Conservation (phyloP, 2,329 filamentous ascomycete genomes). For the Curvularia eragrostidis region DNA sequence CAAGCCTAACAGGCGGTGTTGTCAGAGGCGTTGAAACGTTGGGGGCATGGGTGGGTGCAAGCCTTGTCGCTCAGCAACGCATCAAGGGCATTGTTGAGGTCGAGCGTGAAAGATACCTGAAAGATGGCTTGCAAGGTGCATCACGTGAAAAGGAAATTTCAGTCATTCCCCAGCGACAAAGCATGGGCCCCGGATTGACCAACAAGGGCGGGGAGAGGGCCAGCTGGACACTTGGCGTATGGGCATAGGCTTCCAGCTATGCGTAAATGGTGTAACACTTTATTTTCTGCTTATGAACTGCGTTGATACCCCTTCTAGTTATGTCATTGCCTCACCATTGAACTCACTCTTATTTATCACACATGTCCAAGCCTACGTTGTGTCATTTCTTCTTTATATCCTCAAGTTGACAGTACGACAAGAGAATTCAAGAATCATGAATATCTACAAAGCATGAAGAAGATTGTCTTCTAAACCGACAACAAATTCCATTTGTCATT, state of each 20-base stretch:
- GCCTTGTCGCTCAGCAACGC: constrained; percentile 71
- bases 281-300: neutral
- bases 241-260: constrained; percentile 36
- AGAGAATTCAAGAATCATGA: neutral
- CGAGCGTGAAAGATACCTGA: constrained; percentile 74
- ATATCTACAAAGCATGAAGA: neutral
- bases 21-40: constrained; percentile 72
- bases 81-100: constrained; percentile 72
- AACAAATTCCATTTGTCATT: neutral
- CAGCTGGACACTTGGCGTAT: constrained; percentile 51
- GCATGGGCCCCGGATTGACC: constrained; percentile 62
- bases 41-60: constrained; percentile 77
- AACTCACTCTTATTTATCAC: neutral
- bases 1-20: constrained; percentile 59
- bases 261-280: neutral
- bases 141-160: constrained; percentile 66
- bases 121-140: constrained; percentile 70
- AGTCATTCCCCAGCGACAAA: constrained; percentile 65
- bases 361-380: neutral
- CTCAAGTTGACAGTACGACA: neutral
- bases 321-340: neutral
- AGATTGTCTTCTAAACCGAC: neutral
- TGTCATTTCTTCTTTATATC: neutral
- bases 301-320: constrained; percentile 20
- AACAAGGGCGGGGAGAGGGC: constrained; percentile 43